Evolutionary conservation across 345 rosid genomes (phyloP), one percentile per base, ranked within the genome.

Genomic region (Acer yangbiense): DNA sequence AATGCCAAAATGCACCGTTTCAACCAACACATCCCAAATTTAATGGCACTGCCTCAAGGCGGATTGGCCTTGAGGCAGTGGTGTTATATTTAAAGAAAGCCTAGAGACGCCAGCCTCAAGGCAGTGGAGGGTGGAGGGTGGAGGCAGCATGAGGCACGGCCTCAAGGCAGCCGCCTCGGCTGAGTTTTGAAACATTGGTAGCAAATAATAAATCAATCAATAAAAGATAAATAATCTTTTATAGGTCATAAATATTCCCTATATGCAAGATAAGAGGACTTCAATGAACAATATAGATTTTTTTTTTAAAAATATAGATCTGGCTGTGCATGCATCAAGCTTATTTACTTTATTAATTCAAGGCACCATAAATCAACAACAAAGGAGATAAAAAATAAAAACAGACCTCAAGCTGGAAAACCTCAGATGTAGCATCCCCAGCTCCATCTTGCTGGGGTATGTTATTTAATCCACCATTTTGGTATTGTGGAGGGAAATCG

Each of bases 391-490:
- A 44, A 32, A 35, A 35, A 35, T 35, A 35, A 75, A 76, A 62
- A 71, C 35, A 50, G 35, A 80, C 83, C 79, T 80, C 80, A 72
- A 87, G 87, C 85, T 86, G 78, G 8, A 80, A 76, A 72, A 80
- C 83, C 87, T 87, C 84, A 75, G 77, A 80, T 27, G 82, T 54
- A 69, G 80, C 77, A 88, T 91, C 98, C 41, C 87, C 86, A 76
- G 99, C 93, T 79, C 99, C 99, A 89, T 96, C 98, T 77, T 89
- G 98, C 85, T 96, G 99, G 41, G 99, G 97, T 79, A 96, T 92
- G 77, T 74, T 74, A 74, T 84, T 35, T 35, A 35, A 91, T 63
- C 94, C 92, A 84, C 99, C 95, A 86, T 89, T 93, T 58, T 87
- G 89, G 89, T 87, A 92, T 68, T 85, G 94, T 0, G 82, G 35